These are phyloP conservation scores for Antitrichia curtipendula DNA, from an alignment of 225 moss, liverwort and hornwort species.

Conservation along the genomic window DNA sequence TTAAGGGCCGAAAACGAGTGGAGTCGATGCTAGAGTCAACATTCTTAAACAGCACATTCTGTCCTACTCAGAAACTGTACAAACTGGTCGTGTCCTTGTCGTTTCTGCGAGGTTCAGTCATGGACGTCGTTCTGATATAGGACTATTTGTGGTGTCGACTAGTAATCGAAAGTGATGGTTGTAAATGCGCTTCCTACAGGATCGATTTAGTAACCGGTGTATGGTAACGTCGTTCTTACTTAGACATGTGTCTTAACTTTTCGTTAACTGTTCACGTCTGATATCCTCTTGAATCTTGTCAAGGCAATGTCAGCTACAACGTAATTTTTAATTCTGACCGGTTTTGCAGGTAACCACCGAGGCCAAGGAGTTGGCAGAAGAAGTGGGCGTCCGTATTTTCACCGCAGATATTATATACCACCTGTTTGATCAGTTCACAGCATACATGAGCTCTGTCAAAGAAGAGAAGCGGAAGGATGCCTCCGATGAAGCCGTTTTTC, in stretches of 20 bases:
- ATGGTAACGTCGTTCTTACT: not conserved
- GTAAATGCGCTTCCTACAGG: not conserved
- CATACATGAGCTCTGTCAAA: conserved; percentile 71
- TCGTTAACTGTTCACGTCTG: not conserved
- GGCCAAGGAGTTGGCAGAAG: conserved; percentile 92
- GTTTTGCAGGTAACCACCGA: conserved; percentile 66
- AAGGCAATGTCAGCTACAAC: not conserved
- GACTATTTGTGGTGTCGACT: not conserved
- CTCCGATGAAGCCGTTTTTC: conserved; percentile 94
- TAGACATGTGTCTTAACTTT: not conserved
- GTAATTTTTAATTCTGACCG: not conserved
- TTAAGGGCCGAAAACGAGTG: not conserved
- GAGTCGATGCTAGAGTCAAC: not conserved
- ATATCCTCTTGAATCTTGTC: not conserved
- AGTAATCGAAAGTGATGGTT: not conserved
- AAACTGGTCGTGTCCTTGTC: not conserved
- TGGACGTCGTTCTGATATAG: not conserved
- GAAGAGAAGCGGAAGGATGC: conserved; percentile 98
- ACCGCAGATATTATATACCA: conserved; percentile 99
- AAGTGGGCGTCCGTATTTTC: conserved; percentile 92
- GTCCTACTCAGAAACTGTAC: not conserved
- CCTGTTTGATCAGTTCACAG: conserved; percentile 94
- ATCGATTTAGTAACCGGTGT: not conserved
- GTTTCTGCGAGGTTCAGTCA: not conserved
- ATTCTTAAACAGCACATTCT: not conserved